Evolutionary conservation across 345 rosid species (phyloP), one percentile per base, ranked within the genome.

Genomic region (Barbarea vulgaris): DNA sequence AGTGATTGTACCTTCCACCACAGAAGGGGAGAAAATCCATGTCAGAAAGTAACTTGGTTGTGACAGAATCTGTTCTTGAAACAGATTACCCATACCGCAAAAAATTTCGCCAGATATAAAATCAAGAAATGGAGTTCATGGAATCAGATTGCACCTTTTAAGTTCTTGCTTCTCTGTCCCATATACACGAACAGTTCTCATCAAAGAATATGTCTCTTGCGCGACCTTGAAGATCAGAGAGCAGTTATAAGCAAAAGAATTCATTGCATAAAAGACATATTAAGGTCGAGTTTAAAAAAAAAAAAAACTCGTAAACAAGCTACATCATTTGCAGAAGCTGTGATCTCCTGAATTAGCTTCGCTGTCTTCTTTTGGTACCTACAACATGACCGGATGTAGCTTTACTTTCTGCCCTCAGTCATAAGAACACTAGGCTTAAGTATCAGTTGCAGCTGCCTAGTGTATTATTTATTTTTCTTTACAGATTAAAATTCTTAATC

Each of bases 321-420:
- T 84, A 93, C 98, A 74, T 94, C 90, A 82, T 94, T 94, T 72
- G 98, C 91, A 73, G 98, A 94, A 63, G 97, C 97, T 56, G 89
- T 84, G 69, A 83, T 86, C 81, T 91, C 98, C 81, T 91, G 98
- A 56, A 77, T 81, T 59, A 94, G 81, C 81, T 85, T 94, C 54
- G 98, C 98, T 48, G 88, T 84, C 85, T 90, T 94, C 85, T 94
- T 94, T 85, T 94, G 98, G 84, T 91, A 94, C 89, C 98, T 94
- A 82, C 50, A 84, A 46, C 33, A 62, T 39, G 67, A 44, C 48
- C 44, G 10, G 30, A 71, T 64, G 69, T 50, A 27, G 57, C 21
- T 47, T 63, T 21, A 64, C 30, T 71, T 36, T 77, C 58, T 30
- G 5, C 50, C 67, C 66, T 24, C 56, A 28, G 65, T 69, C 60